Base-by-base conservation (phyloP, 2,329 filamentous ascomycete genomes). In the Xylariaceae sp. region DNA sequence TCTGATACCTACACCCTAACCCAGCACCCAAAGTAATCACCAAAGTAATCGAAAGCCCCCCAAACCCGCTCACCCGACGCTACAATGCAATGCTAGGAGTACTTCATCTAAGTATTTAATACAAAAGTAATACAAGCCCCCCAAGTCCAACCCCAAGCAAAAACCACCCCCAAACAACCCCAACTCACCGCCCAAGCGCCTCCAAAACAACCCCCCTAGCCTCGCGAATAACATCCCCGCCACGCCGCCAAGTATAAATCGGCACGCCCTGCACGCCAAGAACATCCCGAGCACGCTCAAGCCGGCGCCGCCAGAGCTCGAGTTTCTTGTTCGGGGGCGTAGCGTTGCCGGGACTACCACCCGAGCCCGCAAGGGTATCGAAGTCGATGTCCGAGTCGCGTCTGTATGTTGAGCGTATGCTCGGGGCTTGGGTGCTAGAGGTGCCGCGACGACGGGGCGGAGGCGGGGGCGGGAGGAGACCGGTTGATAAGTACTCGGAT, bases 221-320 rank as follows among this genome's bases (percentile, higher is more conserved):
- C 68, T 88, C 85, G 0, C 75, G 75, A 52, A 82, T 75, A 7
- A 89, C 86, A 72, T 94, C 89, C 26, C 77, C 75, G 0, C 89
- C 89, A 10, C 79, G 80, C 40, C 86, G 77, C 89, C 89, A 94
- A 18, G 80, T 89, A 58, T 87, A 82, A 34, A 94, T 67, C 59
- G 79, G 73, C 0, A 94, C 86, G 3, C 86, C 86, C 37, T 84
- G 74, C 5, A 75, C 72, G n/a, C 81, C 80, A 9, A 92, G 75
- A 37, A 74, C 70, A 40, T 76, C 74, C 58, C 87, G 83, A 3
- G 88, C 88, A 42, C 81, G 74, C 40, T 78, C 79, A 72, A 88
- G 81, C 39, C 89, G 74, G 52, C 84, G 79, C 57, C 78, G 76
- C 89, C 88, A 94, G 45, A 90, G 65, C 55, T 86, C 85, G 51